Percentiles rank a stretch among this genome's conserved stretches.
These are phyloP conservation scores for Hyaloscypha hepaticicola DNA, from an alignment of 495 filamentous ascomycete species.

Conservation along the genomic window DNA sequence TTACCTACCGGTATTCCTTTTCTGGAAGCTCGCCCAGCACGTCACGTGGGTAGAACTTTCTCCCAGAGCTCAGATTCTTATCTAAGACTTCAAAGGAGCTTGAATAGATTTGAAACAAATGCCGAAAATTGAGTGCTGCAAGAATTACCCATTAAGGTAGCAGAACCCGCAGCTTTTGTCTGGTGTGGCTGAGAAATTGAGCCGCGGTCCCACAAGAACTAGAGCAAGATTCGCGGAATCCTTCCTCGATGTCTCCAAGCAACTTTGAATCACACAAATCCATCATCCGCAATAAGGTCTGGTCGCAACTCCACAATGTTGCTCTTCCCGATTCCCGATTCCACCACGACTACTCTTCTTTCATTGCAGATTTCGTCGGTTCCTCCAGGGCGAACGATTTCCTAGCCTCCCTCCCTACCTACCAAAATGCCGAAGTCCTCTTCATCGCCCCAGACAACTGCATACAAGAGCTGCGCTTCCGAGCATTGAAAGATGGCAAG, in stretches of 20 bases:
- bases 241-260: neutral
- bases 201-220: too few species aligned
- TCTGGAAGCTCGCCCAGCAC: neutral
- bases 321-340: constrained; percentile 14
- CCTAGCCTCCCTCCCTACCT: constrained; percentile 1
- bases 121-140: neutral
- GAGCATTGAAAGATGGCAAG: constrained; percentile 16
- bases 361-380: constrained; percentile 14
- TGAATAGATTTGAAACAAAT: neutral
- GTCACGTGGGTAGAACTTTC: neutral
- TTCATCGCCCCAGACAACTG: constrained; percentile 21
- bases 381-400: neutral
- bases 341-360: constrained; percentile 11
- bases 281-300: constrained; percentile 9
- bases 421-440: constrained; percentile 6
- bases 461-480: constrained; percentile 10
- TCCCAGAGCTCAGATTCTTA: neutral
- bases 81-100: too few species aligned
- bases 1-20: neutral
- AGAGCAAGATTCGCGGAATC: neutral
- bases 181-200: too few species aligned
- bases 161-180: neutral
- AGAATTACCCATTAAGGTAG: neutral
- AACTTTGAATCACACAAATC: constrained; percentile 4
- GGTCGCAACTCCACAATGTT: constrained; percentile 7